Evolutionary conservation across 192 early-diverging fungal genomes (phyloP), one percentile per base, ranked within the genome.

Genomic region (Umbelopsis sp.): DNA sequence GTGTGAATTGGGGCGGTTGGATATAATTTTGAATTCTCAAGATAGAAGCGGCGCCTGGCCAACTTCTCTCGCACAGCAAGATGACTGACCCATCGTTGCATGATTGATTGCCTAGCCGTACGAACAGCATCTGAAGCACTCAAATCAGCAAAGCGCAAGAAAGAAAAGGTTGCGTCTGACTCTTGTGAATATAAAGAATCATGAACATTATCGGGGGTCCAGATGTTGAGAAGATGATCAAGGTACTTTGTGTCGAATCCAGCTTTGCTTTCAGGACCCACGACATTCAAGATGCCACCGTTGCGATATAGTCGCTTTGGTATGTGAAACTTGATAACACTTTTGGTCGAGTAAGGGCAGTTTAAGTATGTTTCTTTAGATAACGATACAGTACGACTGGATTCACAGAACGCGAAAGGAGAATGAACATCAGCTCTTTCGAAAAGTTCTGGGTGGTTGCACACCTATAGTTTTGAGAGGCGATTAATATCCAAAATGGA

Each of bases 381-480:
- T 27, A 92, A 74, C 18, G 90, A 87, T 0, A 81, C 83, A 3
- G 89, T 91, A 8, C 76, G 72, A 35, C 85, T 85, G 45, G 87
- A 91, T 5, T 72, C 65, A 66, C 87, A 88, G 9, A 86, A 78
- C 8, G 88, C 78, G 68, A 89, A 85, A 2, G 94, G 94, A 1
- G 89, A 82, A 8, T 86, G 78, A n/a, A 94, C 91, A 69, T 92
- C 90, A 3, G 91, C 93, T 41, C 94, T 88, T 76, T 93, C 93
- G 84, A 94, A 93, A 45, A 94, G 74, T 75, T 94, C 93, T 1
- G 93, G 93, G 79, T 94, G 93, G 66, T 93, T 94, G 75, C 92
- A 93, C 35, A 94, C 92, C 75, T 76, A 71, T 25, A 27, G 13
- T 37, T 12, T 12, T 2, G 9, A 33, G 16, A 41, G 18, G 44